These are phyloP conservation scores for Phytophthora capsici DNA, from an alignment of 352 stramenopile species.

Conservation along the genomic window DNA sequence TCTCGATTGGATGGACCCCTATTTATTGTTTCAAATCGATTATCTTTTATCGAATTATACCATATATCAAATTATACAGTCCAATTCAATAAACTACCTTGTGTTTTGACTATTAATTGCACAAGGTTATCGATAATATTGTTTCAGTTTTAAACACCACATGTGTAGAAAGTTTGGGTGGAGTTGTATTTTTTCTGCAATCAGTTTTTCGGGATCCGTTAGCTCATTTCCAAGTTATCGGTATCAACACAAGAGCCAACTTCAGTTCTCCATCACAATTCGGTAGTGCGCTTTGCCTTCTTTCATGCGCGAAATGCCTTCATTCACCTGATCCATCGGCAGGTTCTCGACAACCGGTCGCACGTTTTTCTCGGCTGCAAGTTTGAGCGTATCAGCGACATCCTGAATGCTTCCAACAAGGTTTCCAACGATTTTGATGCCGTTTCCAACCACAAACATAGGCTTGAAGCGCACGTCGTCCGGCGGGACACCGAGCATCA, in stretches of 20 bases:
- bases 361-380: constrained; percentile 67
- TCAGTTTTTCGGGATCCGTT: neutral
- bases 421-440: constrained; percentile 56
- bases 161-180: constrained; percentile 9
- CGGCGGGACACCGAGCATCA: constrained; percentile 66
- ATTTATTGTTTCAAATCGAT: neutral
- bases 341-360: constrained; percentile 38
- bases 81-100: too few species aligned
- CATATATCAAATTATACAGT: too few species aligned
- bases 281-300: constrained; percentile 41
- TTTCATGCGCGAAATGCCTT: constrained; percentile 31
- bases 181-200: constrained; percentile 3
- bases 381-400: constrained; percentile 79
- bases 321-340: constrained; percentile 43
- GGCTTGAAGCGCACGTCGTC: constrained; percentile 51
- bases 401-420: constrained; percentile 77
- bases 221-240: neutral
- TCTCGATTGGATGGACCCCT: constrained; percentile 12
- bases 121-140: too few species aligned
- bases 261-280: neutral
- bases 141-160: neutral
- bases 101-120: too few species aligned
- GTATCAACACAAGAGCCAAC: too few species aligned
- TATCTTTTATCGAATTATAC: too few species aligned
- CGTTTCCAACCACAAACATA: constrained; percentile 50